Evolutionary conservation across 179 eudicot genomes (phyloP).

Genomic region (Patellifolia procumbens): DNA sequence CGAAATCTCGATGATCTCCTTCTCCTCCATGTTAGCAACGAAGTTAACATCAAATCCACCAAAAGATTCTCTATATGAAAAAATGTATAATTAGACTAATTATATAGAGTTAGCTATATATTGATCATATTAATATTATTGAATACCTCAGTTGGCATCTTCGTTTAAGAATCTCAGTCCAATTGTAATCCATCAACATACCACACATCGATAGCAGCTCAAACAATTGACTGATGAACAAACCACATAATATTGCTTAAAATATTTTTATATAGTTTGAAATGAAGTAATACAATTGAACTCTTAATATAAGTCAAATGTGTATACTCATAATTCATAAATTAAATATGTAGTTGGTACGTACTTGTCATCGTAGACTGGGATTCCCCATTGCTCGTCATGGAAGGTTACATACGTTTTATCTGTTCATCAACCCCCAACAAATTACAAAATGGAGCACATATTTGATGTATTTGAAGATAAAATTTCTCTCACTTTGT

Average conservation of each 20-base stretch:
- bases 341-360: conserved; percentile 13
- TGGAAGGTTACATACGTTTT: conserved; percentile 76
- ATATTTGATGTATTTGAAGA: neutral
- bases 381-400: conserved; percentile 98
- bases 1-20: conserved; percentile 62
- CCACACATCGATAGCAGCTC: conserved; percentile 90
- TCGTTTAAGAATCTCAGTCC: conserved; percentile 87
- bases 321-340: neutral
- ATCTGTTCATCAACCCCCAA: conserved; percentile 42
- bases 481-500: neutral
- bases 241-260: neutral
- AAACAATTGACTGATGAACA: conserved; percentile 60
- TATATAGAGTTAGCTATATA: neutral
- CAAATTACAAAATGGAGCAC: neutral
- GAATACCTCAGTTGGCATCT: conserved; percentile 65
- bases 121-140: neutral
- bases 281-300: neutral
- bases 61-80: conserved; percentile 60
- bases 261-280: neutral
- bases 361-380: conserved; percentile 91
- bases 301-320: neutral
- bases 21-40: conserved; percentile 78
- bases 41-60: conserved; percentile 68
- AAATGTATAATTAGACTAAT: neutral
- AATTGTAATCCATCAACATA: conserved; percentile 91